phyloP scores from a whole-genome alignment of 805 yeast species.

The Suhomyces xylopsoci region DNA sequence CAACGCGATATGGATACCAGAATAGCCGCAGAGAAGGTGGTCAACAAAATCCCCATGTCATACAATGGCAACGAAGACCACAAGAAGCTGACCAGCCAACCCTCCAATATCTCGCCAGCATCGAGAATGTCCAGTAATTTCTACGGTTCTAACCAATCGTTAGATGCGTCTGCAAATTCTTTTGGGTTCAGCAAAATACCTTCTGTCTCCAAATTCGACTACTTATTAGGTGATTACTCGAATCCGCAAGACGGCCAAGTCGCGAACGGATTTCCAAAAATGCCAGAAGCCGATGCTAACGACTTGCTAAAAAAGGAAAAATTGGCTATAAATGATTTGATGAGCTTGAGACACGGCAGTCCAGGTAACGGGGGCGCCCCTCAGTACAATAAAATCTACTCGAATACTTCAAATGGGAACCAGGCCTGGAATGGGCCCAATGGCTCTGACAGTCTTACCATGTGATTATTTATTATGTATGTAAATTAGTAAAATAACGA shows the following conservation, averaged over 20 bases:
- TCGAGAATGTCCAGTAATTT: not conserved
- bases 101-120: not conserved
- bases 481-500: not conserved
- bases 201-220: constrained; percentile 11
- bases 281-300: constrained; percentile 5
- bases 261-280: not conserved
- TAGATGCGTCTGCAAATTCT: not conserved
- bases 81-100: not conserved
- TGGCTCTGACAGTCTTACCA: not conserved
- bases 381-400: not conserved
- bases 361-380: not conserved
- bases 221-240: constrained; percentile 8
- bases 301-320: constrained; percentile 29
- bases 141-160: not conserved
- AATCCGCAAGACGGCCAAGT: not conserved
- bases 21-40: constrained; percentile 4
- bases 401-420: not conserved
- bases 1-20: constrained; percentile 4
- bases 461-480: not conserved
- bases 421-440: not conserved
- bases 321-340: constrained; percentile 21
- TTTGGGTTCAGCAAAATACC: constrained; percentile 10
- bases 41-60: constrained; percentile 2
- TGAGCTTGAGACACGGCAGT: constrained; percentile 12
- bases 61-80: not conserved